A percentile compares a stretch with the other conserved stretches of the same genome.
Conservation (phyloP, 306 rosid genomes). For the Citrullus mucosospermus region DNA sequence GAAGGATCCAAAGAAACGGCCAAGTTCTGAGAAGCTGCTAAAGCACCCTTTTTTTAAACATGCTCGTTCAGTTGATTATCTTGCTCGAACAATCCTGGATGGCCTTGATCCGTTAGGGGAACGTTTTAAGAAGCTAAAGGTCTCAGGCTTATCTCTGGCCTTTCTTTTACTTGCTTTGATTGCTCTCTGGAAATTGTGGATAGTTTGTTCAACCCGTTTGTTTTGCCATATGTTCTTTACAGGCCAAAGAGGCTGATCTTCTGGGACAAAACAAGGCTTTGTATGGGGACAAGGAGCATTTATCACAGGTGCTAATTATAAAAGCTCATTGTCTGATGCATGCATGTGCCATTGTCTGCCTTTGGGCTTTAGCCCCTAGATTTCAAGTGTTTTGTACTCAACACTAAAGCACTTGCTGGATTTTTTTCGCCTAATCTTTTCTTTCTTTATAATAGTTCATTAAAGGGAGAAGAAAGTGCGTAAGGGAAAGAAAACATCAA, state of each 20-base stretch:
- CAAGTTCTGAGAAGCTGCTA: slow-evolving; percentile 64
- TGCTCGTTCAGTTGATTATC: slow-evolving; percentile 43
- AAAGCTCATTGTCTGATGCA: background rate
- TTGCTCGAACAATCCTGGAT: slow-evolving; percentile 49
- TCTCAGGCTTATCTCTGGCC: slow-evolving; percentile 17
- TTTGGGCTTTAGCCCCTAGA: background rate
- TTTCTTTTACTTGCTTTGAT: slow-evolving; percentile 7
- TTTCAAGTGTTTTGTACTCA: background rate
- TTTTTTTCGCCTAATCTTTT: background rate
- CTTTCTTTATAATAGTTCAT: background rate
- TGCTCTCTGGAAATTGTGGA: background rate
- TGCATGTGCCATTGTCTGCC: background rate
- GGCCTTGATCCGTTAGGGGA: slow-evolving; percentile 84
- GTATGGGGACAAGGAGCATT: slow-evolving; percentile 64
- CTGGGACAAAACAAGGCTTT: slow-evolving; percentile 57
- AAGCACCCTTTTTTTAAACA: slow-evolving; percentile 72
- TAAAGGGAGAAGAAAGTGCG: background rate
- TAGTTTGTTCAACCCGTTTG: background rate
- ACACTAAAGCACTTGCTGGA: background rate
- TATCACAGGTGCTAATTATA: slow-evolving; percentile 49
- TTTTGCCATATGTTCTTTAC: background rate
- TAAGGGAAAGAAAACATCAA: background rate
- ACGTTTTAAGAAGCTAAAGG: slow-evolving; percentile 76
- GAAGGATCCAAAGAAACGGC: slow-evolving; percentile 94
- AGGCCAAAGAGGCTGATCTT: slow-evolving; percentile 78